Evolutionary conservation across 768 basidiomycete species (phyloP).

Genomic region (Phanerochaete sordida): DNA sequence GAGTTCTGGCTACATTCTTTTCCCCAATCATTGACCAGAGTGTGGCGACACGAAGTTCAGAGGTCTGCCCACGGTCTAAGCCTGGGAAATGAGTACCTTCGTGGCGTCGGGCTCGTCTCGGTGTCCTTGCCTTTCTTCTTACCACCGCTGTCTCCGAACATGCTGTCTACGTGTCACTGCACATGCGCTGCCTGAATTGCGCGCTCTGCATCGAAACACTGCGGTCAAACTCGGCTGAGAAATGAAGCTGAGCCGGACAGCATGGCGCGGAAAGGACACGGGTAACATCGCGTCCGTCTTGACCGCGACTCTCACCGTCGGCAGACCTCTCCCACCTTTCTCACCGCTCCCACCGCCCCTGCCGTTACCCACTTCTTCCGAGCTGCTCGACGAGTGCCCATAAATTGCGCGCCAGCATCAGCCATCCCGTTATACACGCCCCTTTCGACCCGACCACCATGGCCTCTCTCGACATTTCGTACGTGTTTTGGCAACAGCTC

Average conservation of each 20-base stretch:
- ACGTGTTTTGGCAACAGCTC: not conserved
- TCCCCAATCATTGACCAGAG: too few relatives aligned
- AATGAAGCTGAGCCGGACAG: not conserved
- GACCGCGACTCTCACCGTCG: constrained; percentile 1
- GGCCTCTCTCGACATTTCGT: constrained; percentile 12
- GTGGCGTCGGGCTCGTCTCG: too few relatives aligned
- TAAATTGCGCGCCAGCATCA: not conserved
- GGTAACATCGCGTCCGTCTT: not conserved
- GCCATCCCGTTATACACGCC: not conserved
- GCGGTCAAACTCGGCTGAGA: not conserved
- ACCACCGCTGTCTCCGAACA: too few relatives aligned
- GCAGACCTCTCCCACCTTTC: not conserved
- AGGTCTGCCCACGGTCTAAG: too few relatives aligned
- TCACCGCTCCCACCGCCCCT: not conserved
- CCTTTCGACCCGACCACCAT: constrained; percentile 7
- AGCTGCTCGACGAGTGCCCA: not conserved
- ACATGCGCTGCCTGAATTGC: too few relatives aligned
- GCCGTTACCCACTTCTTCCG: not conserved
- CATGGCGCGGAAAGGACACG: not conserved
- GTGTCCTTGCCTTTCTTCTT: too few relatives aligned
- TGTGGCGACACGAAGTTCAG: too few relatives aligned
- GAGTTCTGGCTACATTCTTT: too few relatives aligned
- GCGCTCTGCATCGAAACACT: too few relatives aligned
- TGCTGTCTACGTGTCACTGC: too few relatives aligned
- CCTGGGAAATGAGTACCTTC: too few relatives aligned